These are phyloP conservation scores for Lycium barbarum DNA, from an alignment of 257 asterid species.

Conservation along the genomic window DNA sequence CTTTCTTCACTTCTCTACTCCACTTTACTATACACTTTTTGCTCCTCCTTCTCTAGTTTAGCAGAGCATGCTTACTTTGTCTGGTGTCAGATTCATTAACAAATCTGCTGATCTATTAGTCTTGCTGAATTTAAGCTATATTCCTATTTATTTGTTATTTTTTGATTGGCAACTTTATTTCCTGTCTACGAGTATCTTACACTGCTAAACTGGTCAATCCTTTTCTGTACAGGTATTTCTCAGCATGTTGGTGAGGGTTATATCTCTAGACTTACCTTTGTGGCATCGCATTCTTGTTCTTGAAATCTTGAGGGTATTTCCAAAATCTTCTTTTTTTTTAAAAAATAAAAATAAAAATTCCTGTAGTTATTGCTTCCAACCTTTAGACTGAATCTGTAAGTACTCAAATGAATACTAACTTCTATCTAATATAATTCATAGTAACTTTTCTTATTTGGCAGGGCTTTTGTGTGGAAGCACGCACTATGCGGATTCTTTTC, in stretches of 20 bases:
- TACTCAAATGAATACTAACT: background rate
- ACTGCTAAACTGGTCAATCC: slow-evolving; percentile 25
- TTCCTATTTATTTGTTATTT: slow-evolving; percentile 3
- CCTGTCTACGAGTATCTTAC: slow-evolving; percentile 8
- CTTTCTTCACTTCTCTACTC: slow-evolving; percentile 13
- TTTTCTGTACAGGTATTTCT: slow-evolving; percentile 79
- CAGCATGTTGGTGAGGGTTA: slow-evolving; percentile 89
- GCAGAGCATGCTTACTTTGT: slow-evolving; percentile 14
- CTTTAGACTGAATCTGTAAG: background rate
- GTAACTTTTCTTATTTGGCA: slow-evolving; percentile 44
- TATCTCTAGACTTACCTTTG: slow-evolving; percentile 89
- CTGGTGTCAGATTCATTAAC: background rate
- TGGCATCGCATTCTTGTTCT: slow-evolving; percentile 99
- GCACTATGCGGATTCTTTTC: slow-evolving; percentile 85
- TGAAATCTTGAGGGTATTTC: slow-evolving; percentile 89
- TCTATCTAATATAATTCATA: slow-evolving; percentile 39
- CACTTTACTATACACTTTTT: background rate
- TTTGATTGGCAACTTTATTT: slow-evolving; percentile 2
- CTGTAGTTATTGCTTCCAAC: background rate
- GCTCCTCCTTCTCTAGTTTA: background rate
- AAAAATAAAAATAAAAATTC: background rate
- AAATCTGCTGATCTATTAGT: slow-evolving; percentile 16
- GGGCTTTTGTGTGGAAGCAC: slow-evolving; percentile 99
- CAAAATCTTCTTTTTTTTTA: background rate
- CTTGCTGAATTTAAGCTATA: background rate